These are phyloP conservation scores for Byssochlamys sp. DNA, from an alignment of 2,329 filamentous ascomycete genomes.

Conservation along the genomic window DNA sequence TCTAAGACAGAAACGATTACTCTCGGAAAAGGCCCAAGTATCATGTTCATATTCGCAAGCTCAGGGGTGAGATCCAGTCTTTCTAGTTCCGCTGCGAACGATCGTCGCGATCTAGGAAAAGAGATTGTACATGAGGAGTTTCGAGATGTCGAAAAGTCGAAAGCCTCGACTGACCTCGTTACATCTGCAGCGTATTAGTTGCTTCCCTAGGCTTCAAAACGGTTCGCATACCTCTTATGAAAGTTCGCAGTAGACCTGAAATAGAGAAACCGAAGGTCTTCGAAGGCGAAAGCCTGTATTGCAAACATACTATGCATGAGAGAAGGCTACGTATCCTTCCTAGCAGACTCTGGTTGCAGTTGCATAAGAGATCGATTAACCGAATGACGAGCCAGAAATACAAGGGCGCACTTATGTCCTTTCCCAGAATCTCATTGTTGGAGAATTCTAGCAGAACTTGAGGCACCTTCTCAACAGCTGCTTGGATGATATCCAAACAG, in stretches of 20 bases:
- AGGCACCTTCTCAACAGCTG: conserved; percentile 66
- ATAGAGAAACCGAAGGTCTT: conserved; percentile 21
- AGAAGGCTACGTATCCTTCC: conserved; percentile 29
- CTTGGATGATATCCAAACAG: conserved; percentile 66
- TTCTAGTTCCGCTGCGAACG: conserved; percentile 21
- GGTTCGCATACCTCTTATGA: conserved; percentile 27
- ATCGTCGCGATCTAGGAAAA: conserved; percentile 18
- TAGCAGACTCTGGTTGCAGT: conserved; percentile 34
- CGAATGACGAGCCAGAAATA: conserved; percentile 47
- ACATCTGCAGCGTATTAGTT: conserved; percentile 33
- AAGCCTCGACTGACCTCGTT: conserved; percentile 32
- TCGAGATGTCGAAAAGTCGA: conserved; percentile 8
- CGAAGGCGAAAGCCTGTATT: conserved; percentile 23
- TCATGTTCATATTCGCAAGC: conserved; percentile 15
- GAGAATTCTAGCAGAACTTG: conserved; percentile 56
- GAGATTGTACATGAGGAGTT: conserved; percentile 7
- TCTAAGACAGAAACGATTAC: conserved; percentile 16
- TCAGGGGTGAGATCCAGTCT: conserved; percentile 22
- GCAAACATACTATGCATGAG: conserved; percentile 21
- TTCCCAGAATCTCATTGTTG: conserved; percentile 49
- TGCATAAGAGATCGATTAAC: conserved; percentile 40
- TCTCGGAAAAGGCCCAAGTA: conserved; percentile 20
- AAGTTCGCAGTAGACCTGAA: conserved; percentile 24
- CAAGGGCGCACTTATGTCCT: conserved; percentile 39
- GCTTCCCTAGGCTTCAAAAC: neutral